A percentile compares a stretch with the other conserved stretches of the same genome.
Evolutionary conservation across 2,329 filamentous ascomycete species (phyloP).

Genomic region (Colletotrichum godetiae): DNA sequence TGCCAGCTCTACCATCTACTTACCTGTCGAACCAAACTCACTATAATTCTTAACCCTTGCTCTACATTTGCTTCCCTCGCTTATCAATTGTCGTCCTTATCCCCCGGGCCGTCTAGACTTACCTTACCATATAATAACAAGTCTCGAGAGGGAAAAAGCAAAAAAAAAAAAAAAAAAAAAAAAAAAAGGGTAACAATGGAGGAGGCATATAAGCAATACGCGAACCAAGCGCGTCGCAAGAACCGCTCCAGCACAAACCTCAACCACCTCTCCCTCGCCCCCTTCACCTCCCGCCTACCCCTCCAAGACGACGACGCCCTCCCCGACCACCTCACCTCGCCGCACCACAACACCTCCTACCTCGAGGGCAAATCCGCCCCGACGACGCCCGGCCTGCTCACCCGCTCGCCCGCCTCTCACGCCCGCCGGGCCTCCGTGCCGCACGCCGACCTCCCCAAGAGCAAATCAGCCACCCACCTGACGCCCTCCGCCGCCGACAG

Average conservation of each 20-base stretch:
- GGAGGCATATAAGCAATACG: constrained; percentile 70
- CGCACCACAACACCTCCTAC: constrained; percentile 61
- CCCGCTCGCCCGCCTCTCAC: constrained; percentile 64
- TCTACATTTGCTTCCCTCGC: not conserved
- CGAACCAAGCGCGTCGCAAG: constrained; percentile 67
- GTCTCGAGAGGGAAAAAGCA: not conserved
- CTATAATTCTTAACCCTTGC: not conserved
- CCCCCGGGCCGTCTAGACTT: not conserved
- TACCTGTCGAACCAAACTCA: constrained; percentile 9
- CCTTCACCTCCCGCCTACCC: constrained; percentile 71
- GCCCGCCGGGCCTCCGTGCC: constrained; percentile 56
- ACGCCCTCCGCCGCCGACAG: constrained; percentile 38
- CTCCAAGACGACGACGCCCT: constrained; percentile 64
- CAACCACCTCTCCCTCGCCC: constrained; percentile 71
- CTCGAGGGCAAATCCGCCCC: constrained; percentile 72
- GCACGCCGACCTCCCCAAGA: constrained; percentile 61
- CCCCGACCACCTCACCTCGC: constrained; percentile 48
- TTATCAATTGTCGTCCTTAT: not conserved
- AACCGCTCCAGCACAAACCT: constrained; percentile 69
- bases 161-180: constrained; percentile 23
- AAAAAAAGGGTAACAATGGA: constrained; percentile 59
- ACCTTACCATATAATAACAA: not conserved
- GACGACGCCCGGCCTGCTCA: constrained; percentile 72
- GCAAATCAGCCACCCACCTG: constrained; percentile 72
- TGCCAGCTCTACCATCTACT: not conserved